Base-by-base conservation (phyloP, 1,284 basidiomycete species). In the Pseudozyma sp. region DNA sequence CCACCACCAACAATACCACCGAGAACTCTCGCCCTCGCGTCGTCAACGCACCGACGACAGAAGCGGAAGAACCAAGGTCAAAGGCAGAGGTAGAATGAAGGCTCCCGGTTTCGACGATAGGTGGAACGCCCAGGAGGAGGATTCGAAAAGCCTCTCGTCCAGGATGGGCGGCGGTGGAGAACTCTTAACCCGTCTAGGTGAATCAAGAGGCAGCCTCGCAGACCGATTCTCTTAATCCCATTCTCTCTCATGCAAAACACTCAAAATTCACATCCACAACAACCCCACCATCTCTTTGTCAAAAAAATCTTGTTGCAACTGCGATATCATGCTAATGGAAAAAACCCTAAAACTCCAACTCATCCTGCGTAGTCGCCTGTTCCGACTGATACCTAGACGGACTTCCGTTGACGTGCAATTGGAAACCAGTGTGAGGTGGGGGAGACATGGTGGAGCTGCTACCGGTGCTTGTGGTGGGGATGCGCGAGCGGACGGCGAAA, bases 401-500 rank as follows among this genome's bases (percentile, higher is more conserved):
- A 17, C 60, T 64, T 9, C 60, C 69, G 29, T 68, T 70, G 54
- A 68, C 40, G n/a, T 69, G 63, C n/a, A 68, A 35, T 37, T 70
- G 68, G 24, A 68, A 70, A 3, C 43, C 56, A 9, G 17, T 34
- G 17, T 46, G 40, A n/a, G 46, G 59, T 13, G 49, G 50, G 8
- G 55, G 69, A 7, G 60, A 34, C 11, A 49, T 24, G 39, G 40
- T 49, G 24, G 42, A 39, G 31, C 24, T 48, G 37, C 40, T 54
- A 44, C 40, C 53, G 51, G 51, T 55, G 35, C 54, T 49, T 14
- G 62, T 43, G 13, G 67, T 74, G 33, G 59, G 34, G 24, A 78
- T 64, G 7, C 76, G 47, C 14, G 73, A 76, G 39, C 76, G 60
- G 7, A 74, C 68, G 9, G 71, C 72, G 70, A 79, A 79, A 51